phyloP scores from a whole-genome alignment of 2,329 filamentous ascomycete genomes.

The Phaeosphaeria sp. region DNA sequence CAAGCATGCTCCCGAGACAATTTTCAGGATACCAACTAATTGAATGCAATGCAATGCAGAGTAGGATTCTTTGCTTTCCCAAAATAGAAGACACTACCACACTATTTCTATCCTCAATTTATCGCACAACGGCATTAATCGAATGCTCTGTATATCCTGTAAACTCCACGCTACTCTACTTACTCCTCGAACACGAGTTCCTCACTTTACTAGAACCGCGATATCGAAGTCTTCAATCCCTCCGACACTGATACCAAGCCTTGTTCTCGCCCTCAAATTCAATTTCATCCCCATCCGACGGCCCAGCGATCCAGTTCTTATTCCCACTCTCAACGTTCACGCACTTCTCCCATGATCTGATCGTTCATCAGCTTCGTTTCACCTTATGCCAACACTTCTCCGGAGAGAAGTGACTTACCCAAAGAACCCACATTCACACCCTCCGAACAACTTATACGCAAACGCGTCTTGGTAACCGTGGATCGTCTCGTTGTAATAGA shows the following conservation, averaged over 20 bases:
- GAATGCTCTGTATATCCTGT: too few species aligned
- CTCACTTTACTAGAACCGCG: too few species aligned
- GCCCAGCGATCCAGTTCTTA: neutral
- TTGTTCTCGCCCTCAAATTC: neutral
- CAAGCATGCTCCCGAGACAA: too few species aligned
- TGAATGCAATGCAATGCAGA: too few species aligned
- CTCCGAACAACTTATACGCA: conserved; percentile 13
- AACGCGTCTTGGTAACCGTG: conserved; percentile 12
- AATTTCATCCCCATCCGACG: neutral
- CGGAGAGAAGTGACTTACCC: neutral
- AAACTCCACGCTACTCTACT: too few species aligned
- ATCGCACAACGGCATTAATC: too few species aligned
- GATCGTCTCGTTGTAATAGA: conserved; percentile 15
- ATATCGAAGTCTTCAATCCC: neutral
- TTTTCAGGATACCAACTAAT: too few species aligned
- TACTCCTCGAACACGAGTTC: too few species aligned
- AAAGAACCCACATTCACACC: conserved; percentile 14
- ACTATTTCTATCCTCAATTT: too few species aligned
- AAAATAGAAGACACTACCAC: too few species aligned
- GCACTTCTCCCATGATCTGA: neutral
- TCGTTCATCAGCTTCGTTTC: neutral
- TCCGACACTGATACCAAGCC: conserved; percentile 2
- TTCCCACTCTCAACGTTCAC: neutral
- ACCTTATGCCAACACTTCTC: neutral
- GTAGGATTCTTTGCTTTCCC: too few species aligned